Evolutionary conservation across 148 eudicot species (phyloP).

Genomic region (Rhododendron simsii): DNA sequence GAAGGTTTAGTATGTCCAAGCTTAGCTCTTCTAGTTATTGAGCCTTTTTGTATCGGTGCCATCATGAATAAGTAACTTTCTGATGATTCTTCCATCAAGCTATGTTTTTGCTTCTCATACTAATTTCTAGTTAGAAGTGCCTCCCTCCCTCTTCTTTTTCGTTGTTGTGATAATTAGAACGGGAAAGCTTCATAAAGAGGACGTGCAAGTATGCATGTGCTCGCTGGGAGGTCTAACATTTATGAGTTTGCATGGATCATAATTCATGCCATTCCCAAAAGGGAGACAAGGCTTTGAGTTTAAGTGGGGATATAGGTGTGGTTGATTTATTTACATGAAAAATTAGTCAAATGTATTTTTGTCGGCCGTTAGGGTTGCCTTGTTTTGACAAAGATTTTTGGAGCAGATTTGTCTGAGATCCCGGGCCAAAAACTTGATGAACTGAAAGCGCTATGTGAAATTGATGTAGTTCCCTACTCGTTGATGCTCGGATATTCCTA

Average conservation of each 20-base stretch:
- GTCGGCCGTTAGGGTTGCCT: not conserved
- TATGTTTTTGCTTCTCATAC: not conserved
- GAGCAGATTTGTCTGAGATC: constrained; percentile 77
- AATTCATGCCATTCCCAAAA: not conserved
- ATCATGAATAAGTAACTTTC: not conserved
- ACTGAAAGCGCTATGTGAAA: constrained; percentile 51
- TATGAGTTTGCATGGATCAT: not conserved
- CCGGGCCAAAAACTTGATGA: constrained; percentile 72
- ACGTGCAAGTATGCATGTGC: not conserved
- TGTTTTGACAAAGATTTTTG: not conserved
- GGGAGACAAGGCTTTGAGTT: not conserved
- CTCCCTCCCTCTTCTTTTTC: not conserved
- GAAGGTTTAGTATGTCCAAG: not conserved
- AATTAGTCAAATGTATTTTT: not conserved
- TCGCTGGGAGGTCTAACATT: not conserved
- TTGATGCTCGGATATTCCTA: constrained; percentile 90
- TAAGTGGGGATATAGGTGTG: not conserved
- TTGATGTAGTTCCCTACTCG: constrained; percentile 82
- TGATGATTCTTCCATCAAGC: not conserved
- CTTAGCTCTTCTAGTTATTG: not conserved
- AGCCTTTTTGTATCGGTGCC: not conserved
- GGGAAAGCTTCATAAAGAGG: not conserved
- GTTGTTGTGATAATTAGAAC: not conserved
- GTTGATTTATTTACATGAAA: not conserved
- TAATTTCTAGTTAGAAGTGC: not conserved